Evolutionary conservation across 1,284 basidiomycete genomes (phyloP), one percentile per base, ranked within the genome.

Genomic region (Phenoliferia sp.): DNA sequence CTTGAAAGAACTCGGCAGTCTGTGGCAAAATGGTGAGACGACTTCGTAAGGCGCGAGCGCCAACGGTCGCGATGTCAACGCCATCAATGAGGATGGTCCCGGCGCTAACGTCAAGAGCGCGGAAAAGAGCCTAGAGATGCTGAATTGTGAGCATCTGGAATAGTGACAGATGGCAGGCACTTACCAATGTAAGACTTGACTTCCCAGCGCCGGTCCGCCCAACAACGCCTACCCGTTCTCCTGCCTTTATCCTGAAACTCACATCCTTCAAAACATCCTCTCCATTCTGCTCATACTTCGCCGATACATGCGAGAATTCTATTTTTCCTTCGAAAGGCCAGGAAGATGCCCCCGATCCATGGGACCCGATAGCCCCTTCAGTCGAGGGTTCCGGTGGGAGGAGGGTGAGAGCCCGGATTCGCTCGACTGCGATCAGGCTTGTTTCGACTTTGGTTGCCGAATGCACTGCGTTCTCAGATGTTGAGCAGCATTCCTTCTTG

Each of bases 11-110:
- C 34, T 75, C 68, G 22, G 75, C 69, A 66, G 78, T 78, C 76
- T 95, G 92, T 1, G 95, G 94, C 29, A 97, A 93, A 76, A 97
- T 97, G 5, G 90, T 89, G 57, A 97, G 85, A 32, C 84, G 82
- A 26, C 84, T 88, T 56, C 82, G 76, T 3, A 85, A 81, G 72
- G 92, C 89, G 76, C 89, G 86, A 58, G 96, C 81, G 0, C 94
- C 93, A 57, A 96, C 86, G 61, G 85, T 87, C 15, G 87, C 84
- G 70, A 93, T 89, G 77, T 94, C 90, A 4, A 93, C 83, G 5
- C 86, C 88, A 77, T 97, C 92, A 61, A 96, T 89, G 16, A 83
- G 75, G 63, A 99, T 94, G 2, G 84, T 85, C 12, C 94, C 94
- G 56, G 83, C 82, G 0, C 84, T 81, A 0, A 90, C 88, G 77